Evolutionary conservation across 768 basidiomycete species (phyloP), one percentile per base, ranked within the genome.

Genomic region (Lentinula boryana): DNA sequence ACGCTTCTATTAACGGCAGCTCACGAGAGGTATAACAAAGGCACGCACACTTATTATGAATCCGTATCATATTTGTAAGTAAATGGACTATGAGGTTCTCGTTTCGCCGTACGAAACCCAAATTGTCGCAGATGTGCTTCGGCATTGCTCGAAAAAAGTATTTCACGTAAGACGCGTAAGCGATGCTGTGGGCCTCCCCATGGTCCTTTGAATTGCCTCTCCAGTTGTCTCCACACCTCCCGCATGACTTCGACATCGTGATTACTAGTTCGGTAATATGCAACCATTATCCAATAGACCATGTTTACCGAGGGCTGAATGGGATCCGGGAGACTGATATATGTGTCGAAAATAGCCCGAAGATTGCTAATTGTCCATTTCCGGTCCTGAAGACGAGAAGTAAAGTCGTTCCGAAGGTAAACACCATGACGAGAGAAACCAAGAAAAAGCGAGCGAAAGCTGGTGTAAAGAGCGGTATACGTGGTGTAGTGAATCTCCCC

Each of bases 361-460:
- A 94, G 81, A 63, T 82, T 81, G 4, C 77, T 69, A 59, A 83
- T 71, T 10, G 80, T 80, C 91, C 90, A 94, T 27, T 68, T 64
- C n/a, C 68, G 71, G 12, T 66, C 59, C 18, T 44, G 57, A 54
- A 62, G 48, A 60, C 32, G 60, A n/a, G 59, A 9, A 43, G 56
- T 33, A 41, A 59, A 46, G 50, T 41, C 63, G 46, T 59, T 38
- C 16, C 3, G 49, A 59, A 46, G 71, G 67, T 32, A 66, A 36
- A 72, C 63, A 41, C 82, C 89, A 64, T 89, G 84, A 10, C 81
- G 82, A 6, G 78, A 75, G 69, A 92, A 94, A 1, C 89, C 91
- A 16, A 88, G 78, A 67, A 95, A 93, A 43, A 95, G 69, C 16
- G 83, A 83, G 21, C 89, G 84, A 69, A 87, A 94, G 35, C 84